phyloP scores from a whole-genome alignment of 2,329 filamentous ascomycete genomes.

The Penicillium sp. region DNA sequence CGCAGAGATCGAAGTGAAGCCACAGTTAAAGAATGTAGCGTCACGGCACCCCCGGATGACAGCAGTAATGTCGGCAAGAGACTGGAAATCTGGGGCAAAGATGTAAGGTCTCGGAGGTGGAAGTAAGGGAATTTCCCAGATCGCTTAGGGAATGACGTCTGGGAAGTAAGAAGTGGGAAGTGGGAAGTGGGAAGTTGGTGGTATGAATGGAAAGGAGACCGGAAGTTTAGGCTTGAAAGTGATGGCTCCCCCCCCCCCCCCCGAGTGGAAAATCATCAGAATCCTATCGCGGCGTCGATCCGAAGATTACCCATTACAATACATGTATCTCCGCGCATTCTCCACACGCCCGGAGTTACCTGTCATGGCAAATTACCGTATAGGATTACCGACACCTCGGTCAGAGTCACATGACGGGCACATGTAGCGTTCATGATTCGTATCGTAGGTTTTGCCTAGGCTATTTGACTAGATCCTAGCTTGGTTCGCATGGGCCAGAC shows the following conservation, averaged over 20 bases:
- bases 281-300: constrained; percentile 4
- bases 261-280: neutral
- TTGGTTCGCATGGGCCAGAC: neutral
- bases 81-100: neutral
- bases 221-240: constrained; percentile 1
- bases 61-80: constrained; percentile 8
- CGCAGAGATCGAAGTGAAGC: constrained; percentile 2
- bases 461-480: neutral
- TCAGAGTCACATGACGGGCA: constrained; percentile 7
- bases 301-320: constrained; percentile 24
- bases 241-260: neutral
- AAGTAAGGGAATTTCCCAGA: neutral
- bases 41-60: constrained; percentile 12
- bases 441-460: neutral
- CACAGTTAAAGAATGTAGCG: constrained; percentile 7
- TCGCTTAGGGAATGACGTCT: constrained; percentile 9
- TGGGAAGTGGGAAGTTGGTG: neutral
- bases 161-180: neutral
- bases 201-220: neutral
- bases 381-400: constrained; percentile 7
- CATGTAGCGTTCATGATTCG: constrained; percentile 5
- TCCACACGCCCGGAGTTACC: constrained; percentile 3
- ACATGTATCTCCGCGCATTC: constrained; percentile 21
- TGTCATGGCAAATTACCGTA: constrained; percentile 14
- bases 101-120: neutral